These are phyloP conservation scores for Saccharum hybrid DNA, from an alignment of 202 grass and related monocot species.

Conservation along the genomic window DNA sequence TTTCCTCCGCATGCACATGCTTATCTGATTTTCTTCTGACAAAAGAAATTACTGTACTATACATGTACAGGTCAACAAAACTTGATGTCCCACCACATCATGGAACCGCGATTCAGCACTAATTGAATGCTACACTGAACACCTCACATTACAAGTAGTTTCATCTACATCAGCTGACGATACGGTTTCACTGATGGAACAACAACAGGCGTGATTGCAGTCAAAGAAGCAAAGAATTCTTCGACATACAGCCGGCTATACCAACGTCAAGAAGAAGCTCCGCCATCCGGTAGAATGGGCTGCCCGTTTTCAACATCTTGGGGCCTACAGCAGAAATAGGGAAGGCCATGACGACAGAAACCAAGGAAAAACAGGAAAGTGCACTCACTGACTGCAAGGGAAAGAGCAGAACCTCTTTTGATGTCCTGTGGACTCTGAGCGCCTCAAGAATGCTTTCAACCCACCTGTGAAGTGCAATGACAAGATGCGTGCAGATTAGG, in stretches of 20 bases:
- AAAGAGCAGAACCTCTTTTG: constrained; percentile 50
- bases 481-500: background rate
- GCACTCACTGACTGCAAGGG: background rate
- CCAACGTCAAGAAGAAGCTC: background rate
- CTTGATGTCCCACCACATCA: background rate
- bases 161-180: background rate
- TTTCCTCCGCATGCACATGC: background rate
- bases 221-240: constrained; percentile 21
- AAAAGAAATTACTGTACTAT: background rate
- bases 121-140: background rate
- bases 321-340: constrained; percentile 36
- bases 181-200: background rate
- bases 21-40: background rate
- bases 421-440: constrained; percentile 59
- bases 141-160: background rate
- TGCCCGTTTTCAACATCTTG: constrained; percentile 27
- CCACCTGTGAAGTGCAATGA: constrained; percentile 68
- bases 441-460: constrained; percentile 89
- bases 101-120: background rate
- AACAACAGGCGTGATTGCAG: background rate
- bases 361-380: constrained; percentile 13
- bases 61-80: background rate
- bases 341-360: background rate
- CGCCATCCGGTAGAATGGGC: background rate
- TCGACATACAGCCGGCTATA: background rate